Conservation (phyloP, 108 stramenopile genomes). For the Bacterosira constricta region DNA sequence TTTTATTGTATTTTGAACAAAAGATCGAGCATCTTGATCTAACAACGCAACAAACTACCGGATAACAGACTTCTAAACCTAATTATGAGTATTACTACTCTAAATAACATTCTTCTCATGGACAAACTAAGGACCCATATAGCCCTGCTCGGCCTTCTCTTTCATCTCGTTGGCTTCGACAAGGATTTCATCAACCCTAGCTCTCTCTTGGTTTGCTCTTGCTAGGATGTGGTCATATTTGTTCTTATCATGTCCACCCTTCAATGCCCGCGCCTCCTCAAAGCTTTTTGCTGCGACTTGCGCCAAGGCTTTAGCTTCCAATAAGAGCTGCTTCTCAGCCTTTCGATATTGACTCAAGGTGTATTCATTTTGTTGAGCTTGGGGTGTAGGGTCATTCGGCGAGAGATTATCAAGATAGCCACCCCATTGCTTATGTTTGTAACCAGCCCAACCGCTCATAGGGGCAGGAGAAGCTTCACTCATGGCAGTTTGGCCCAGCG, state of each 20-base stretch:
- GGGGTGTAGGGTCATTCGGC: not conserved
- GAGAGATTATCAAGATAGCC: slow-evolving; percentile 42
- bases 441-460: slow-evolving; percentile 38
- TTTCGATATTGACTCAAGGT: slow-evolving; percentile 13
- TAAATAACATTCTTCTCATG: too few species aligned
- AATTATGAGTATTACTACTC: too few species aligned
- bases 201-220: slow-evolving; percentile 25
- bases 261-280: slow-evolving; percentile 28
- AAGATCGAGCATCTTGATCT: too few species aligned
- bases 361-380: slow-evolving; percentile 6
- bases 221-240: slow-evolving; percentile 22
- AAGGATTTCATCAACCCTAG: slow-evolving; percentile 31
- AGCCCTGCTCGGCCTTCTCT: slow-evolving; percentile 33
- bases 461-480: slow-evolving; percentile 13
- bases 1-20: too few species aligned
- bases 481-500: not conserved
- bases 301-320: slow-evolving; percentile 41
- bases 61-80: too few species aligned
- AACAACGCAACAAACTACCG: too few species aligned
- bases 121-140: too few species aligned
- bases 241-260: not conserved
- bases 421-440: slow-evolving; percentile 22
- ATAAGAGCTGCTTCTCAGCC: slow-evolving; percentile 28
- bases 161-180: slow-evolving; percentile 38
- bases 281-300: slow-evolving; percentile 23